These are phyloP conservation scores for Aspergillus leporis DNA, from an alignment of 495 filamentous ascomycete species.

Conservation along the genomic window DNA sequence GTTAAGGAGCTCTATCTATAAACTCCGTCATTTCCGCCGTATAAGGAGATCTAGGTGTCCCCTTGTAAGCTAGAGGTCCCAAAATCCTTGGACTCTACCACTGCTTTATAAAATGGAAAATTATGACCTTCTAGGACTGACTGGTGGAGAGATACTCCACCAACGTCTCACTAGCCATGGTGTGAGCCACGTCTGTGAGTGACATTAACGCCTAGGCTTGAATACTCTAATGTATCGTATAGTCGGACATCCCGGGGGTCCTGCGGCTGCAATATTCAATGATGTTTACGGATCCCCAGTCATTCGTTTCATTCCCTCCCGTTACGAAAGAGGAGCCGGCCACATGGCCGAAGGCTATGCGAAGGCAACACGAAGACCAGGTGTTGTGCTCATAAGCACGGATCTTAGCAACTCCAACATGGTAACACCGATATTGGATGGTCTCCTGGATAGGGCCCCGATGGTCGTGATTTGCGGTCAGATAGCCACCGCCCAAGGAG, in stretches of 20 bases:
- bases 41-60: not conserved
- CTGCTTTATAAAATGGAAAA: not conserved
- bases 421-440: slow-evolving; percentile 63
- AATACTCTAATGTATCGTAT: not conserved
- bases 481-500: slow-evolving; percentile 56
- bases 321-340: slow-evolving; percentile 65
- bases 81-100: not conserved
- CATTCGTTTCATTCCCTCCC: slow-evolving; percentile 63
- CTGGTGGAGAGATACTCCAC: slow-evolving; percentile 13
- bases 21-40: not conserved
- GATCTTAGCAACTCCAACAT: slow-evolving; percentile 64
- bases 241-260: slow-evolving; percentile 3
- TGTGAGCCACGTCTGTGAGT: slow-evolving; percentile 11
- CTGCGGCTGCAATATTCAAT: slow-evolving; percentile 1
- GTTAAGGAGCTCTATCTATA: no score
- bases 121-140: not conserved
- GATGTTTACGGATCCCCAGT: slow-evolving; percentile 31
- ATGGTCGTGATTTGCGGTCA: slow-evolving; percentile 65
- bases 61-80: not conserved
- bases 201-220: no score
- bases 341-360: slow-evolving; percentile 70
- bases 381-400: slow-evolving; percentile 63
- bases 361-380: slow-evolving; percentile 59
- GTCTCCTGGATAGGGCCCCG: slow-evolving; percentile 61
- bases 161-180: slow-evolving; percentile 4